Conservation (phyloP, 2,329 filamentous ascomycete genomes). For the Teratosphaeria destructans region DNA sequence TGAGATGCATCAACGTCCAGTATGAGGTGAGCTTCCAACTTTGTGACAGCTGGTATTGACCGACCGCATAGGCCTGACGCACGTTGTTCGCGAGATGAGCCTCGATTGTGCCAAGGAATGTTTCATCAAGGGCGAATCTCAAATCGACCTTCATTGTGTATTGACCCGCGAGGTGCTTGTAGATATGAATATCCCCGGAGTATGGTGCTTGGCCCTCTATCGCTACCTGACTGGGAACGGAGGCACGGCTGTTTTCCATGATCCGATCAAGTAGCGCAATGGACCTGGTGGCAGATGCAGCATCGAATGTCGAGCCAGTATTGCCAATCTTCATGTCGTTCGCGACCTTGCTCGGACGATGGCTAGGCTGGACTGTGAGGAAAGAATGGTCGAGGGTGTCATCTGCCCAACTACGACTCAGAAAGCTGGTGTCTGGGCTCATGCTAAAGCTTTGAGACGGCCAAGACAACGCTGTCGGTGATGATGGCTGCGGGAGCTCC, state of each 20-base stretch:
- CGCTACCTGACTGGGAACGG: constrained; percentile 17
- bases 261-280: constrained; percentile 15
- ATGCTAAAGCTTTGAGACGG: constrained; percentile 8
- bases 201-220: constrained; percentile 15
- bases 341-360: background rate
- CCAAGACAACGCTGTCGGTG: background rate
- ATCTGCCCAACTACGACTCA: constrained; percentile 40
- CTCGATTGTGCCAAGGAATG: background rate
- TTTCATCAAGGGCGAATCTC: constrained; percentile 4
- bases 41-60: constrained; percentile 38
- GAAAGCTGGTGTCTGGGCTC: constrained; percentile 26
- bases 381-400: constrained; percentile 48
- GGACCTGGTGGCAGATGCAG: constrained; percentile 3
- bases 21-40: constrained; percentile 49
- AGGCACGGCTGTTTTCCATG: constrained; percentile 17
- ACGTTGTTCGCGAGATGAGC: constrained; percentile 32
- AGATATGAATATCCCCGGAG: constrained; percentile 7
- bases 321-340: constrained; percentile 2
- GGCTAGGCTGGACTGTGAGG: constrained; percentile 20
- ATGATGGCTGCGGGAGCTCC: constrained; percentile 4
- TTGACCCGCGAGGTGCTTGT: constrained; percentile 5
- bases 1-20: constrained; percentile 16
- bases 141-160: constrained; percentile 1
- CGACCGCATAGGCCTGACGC: constrained; percentile 39
- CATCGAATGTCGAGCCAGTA: background rate